Evolutionary conservation across 2,329 filamentous ascomycete genomes (phyloP).

Genomic region (Bipolaris oryzae): DNA sequence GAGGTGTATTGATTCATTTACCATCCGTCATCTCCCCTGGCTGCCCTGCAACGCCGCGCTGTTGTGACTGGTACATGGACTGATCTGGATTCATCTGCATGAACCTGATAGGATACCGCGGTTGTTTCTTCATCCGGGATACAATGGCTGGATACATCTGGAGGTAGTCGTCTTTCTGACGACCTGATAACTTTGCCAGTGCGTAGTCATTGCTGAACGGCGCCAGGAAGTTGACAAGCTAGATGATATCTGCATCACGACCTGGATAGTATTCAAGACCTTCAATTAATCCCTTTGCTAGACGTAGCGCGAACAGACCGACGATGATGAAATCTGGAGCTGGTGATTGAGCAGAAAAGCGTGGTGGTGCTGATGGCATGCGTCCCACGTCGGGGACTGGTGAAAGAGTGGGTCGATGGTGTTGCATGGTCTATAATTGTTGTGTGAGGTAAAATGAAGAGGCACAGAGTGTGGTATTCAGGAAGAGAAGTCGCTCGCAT

Average conservation of each 20-base stretch:
- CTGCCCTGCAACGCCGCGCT: not conserved
- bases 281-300: slow-evolving; percentile 23
- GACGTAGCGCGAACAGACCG: slow-evolving; percentile 34
- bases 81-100: slow-evolving; percentile 32
- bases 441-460: not conserved
- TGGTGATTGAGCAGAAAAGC: not conserved
- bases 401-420: not conserved
- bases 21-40: slow-evolving; percentile 22
- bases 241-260: slow-evolving; percentile 22
- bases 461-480: too few species aligned
- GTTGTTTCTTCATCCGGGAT: slow-evolving; percentile 31
- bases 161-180: slow-evolving; percentile 21
- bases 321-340: slow-evolving; percentile 28
- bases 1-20: slow-evolving; percentile 4
- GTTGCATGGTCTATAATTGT: slow-evolving; percentile 3
- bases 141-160: slow-evolving; percentile 24
- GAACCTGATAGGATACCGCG: slow-evolving; percentile 24
- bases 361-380: not conserved
- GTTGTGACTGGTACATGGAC: not conserved
- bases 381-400: slow-evolving; percentile 4
- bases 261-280: slow-evolving; percentile 22
- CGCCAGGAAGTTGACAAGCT: slow-evolving; percentile 28
- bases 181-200: slow-evolving; percentile 27
- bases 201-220: slow-evolving; percentile 19
- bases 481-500: not conserved